These are phyloP conservation scores for Vaccinium myrtillus DNA, from an alignment of 148 eudicot species.

Conservation along the genomic window DNA sequence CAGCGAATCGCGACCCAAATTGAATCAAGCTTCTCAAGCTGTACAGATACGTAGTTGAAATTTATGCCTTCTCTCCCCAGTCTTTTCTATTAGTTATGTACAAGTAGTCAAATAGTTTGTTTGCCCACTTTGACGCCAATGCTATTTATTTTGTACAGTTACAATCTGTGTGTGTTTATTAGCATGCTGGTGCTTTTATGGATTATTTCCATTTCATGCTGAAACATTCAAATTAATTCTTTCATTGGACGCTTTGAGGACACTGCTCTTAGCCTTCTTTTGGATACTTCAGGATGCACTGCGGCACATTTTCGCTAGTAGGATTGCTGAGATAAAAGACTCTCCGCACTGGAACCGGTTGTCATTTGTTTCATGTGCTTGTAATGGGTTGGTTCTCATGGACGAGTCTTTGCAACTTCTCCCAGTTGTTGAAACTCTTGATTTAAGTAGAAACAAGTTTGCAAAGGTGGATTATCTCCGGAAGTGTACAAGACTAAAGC, in stretches of 20 bases:
- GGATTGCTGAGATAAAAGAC: constrained; percentile 86
- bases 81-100: background rate
- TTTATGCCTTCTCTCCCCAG: background rate
- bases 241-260: background rate
- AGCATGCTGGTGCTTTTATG: background rate
- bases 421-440: constrained; percentile 87
- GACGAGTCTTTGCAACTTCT: constrained; percentile 94
- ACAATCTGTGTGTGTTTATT: background rate
- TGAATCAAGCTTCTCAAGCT: too few species aligned
- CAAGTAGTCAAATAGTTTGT: background rate
- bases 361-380: constrained; percentile 86
- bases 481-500: constrained; percentile 67
- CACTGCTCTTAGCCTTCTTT: constrained; percentile 3
- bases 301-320: constrained; percentile 88
- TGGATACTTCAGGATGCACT: constrained; percentile 71
- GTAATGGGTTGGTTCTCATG: constrained; percentile 82
- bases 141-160: background rate
- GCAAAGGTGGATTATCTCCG: constrained; percentile 84
- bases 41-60: background rate
- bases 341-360: constrained; percentile 88
- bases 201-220: background rate
- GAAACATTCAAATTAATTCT: background rate
- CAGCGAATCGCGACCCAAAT: too few species aligned
- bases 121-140: background rate
- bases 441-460: constrained; percentile 92